Base-by-base conservation (phyloP, 495 filamentous ascomycete genomes). In the Polyplosphaeria fusca region DNA sequence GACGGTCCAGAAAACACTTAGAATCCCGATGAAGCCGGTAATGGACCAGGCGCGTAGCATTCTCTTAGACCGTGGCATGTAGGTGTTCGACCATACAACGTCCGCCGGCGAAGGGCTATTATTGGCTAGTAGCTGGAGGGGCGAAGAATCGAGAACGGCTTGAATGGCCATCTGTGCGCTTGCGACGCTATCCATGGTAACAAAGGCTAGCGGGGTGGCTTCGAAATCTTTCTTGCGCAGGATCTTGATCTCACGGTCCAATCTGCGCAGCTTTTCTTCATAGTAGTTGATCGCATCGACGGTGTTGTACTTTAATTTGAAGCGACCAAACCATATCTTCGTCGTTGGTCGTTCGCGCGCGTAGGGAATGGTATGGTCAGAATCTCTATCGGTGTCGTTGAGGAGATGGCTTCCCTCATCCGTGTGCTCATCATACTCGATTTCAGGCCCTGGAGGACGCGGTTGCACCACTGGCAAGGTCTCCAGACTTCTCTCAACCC, bases 161-260 rank as follows among this genome's bases (percentile, higher is more conserved):
- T 99, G 93, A 38, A 94, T 85, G 14, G 90, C 89, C 87, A 96
- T 94, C 75, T 98, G 93, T 65, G 80, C 83, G 20, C 91, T 83
- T n/a, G 89, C 86, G 55, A 92, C 89, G 16, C 90, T 95, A 70
- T 96, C 86, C 87, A 99, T 91, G 0, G 94, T 96, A 27, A 99
- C 89, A 69, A 97, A 97, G 5, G 94, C 94, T 28, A 94, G 75
- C 38, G 91, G 83, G 0, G 83, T 90, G 1, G 94, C 78, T 7
- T 77, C 72, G 66, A 88, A 96, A 14, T 86, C 83, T 67, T 91
- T 91, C 61, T 81, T 80, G 23, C 94, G 80, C 0, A 86, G 83
- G 14, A 60, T 69, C 19, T 69, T 68, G 38, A 99, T 91, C 63
- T 85, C 76, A 38, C 91, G 88, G 55, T 97, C 92, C 4, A 93